Evolutionary conservation across 176 grass and related monocot genomes (phyloP).

Genomic region (Elaeis guineensis): DNA sequence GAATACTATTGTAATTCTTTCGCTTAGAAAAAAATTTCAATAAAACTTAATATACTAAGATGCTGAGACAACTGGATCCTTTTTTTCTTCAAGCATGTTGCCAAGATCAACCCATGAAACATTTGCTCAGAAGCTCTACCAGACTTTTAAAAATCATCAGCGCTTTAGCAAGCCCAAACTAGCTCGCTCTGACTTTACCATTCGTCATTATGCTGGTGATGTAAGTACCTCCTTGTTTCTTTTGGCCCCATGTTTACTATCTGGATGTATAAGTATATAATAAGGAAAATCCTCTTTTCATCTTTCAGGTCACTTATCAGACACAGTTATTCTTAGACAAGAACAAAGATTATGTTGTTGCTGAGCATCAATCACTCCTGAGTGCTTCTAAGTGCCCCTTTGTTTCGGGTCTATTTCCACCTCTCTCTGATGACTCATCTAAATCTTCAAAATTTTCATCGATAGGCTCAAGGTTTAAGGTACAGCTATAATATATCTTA

Average conservation of each 20-base stretch:
- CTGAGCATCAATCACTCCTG: slow-evolving; percentile 83
- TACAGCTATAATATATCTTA: slow-evolving; percentile 9
- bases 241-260: not conserved
- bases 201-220: slow-evolving; percentile 93
- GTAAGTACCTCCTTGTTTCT: slow-evolving; percentile 40
- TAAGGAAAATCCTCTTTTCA: slow-evolving; percentile 9
- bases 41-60: too few relatives aligned
- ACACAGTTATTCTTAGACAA: slow-evolving; percentile 93
- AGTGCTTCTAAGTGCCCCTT: slow-evolving; percentile 74
- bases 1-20: too few relatives aligned
- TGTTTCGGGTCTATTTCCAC: slow-evolving; percentile 81
- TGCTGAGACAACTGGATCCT: too few relatives aligned
- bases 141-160: slow-evolving; percentile 67
- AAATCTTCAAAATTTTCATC: slow-evolving; percentile 98
- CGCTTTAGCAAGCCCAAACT: slow-evolving; percentile 92
- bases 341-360: slow-evolving; percentile 98
- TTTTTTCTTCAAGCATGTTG: slow-evolving; percentile 48
- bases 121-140: slow-evolving; percentile 94
- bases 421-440: slow-evolving; percentile 60
- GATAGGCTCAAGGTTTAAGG: slow-evolving; percentile 91
- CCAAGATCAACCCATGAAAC: slow-evolving; percentile 91
- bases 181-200: slow-evolving; percentile 82
- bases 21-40: too few relatives aligned
- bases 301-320: slow-evolving; percentile 85
- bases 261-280: too few relatives aligned